phyloP scores from a whole-genome alignment of 108 stramenopile genomes.

The Skeletonema potamos region DNA sequence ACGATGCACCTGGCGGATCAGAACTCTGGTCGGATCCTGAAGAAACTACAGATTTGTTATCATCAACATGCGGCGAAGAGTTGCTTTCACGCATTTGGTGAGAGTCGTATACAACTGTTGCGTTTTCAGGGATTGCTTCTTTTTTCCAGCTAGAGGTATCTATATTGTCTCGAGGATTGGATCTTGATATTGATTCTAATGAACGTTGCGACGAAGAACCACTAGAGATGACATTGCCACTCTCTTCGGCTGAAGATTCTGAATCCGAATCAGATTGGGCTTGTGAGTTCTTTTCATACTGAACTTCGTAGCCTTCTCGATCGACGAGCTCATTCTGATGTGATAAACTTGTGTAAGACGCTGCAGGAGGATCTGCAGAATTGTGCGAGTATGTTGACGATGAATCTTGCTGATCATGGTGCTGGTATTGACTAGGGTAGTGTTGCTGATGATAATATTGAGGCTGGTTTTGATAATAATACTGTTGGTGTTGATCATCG shows the following conservation, averaged over 20 bases:
- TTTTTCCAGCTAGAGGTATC: slow-evolving; percentile 6
- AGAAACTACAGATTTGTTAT: slow-evolving; percentile 28
- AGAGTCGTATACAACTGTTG: slow-evolving; percentile 12
- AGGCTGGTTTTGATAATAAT: slow-evolving; percentile 12
- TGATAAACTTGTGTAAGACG: slow-evolving; percentile 34
- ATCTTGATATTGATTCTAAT: slow-evolving; percentile 3
- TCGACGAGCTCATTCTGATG: background rate
- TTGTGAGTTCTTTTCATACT: slow-evolving; percentile 1
- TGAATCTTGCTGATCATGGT: slow-evolving; percentile 1
- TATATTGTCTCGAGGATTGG: slow-evolving; percentile 15
- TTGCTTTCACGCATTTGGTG: background rate
- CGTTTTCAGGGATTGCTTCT: slow-evolving; percentile 12
- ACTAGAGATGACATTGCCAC: background rate
- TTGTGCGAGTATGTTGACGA: slow-evolving; percentile 7
- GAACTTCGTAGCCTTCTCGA: slow-evolving; percentile 1
- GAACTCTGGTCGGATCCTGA: slow-evolving; percentile 29
- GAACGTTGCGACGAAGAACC: background rate
- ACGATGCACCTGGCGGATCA: slow-evolving; percentile 47
- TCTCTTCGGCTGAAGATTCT: background rate
- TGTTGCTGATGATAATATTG: background rate
- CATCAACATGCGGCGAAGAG: slow-evolving; percentile 3
- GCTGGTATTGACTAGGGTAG: background rate
- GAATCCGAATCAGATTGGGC: slow-evolving; percentile 9
- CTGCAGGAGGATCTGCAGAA: slow-evolving; percentile 46
- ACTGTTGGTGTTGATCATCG: background rate